Evolutionary conservation across 768 basidiomycete genomes (phyloP), one percentile per base, ranked within the genome.

Genomic region (Pleurotus pulmonarius): DNA sequence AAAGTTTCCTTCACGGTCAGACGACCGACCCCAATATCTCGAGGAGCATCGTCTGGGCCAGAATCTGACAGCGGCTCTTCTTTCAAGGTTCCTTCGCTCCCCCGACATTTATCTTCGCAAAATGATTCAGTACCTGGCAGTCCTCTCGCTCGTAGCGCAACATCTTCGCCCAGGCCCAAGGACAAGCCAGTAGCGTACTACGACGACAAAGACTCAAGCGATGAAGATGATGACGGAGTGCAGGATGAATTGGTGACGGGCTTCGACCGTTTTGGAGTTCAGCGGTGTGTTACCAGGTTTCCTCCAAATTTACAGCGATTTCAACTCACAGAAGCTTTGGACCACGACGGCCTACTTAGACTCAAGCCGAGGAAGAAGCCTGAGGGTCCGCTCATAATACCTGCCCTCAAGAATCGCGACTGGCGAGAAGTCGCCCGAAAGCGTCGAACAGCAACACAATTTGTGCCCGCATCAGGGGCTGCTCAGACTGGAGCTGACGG

Each of bases 1-100:
- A 81, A 83, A 60, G 80, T 94, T 40, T 94, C 93, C 0, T 95
- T 96, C 70, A 94, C 88, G 1, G 79, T 96, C 56, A 83, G 91
- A 43, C 80, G 91, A 6, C 94, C 94, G 0, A 85, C 84, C 0
- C 87, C 90, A 0, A 66, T 77, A 0, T 87, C 88, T 5, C 79
- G 88, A 9, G 78, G 80, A 15, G 67, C 76, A 0, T 88, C 88
- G 0, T 80, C 85, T 29, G 86, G 83, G 8, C 75, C 80, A 43
- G 89, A 88, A 40, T 85, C 85, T 0, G 86, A 85, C 59, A 62
- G 68, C n/a, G 68, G 72, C 0, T 66, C 73, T 1, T 67, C 69
- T 16, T 86, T 87, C 73, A 88, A 81, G 63, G 62, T 81, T 4
- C 83, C 85, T 13, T 69, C 82, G 1, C 65, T 88, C n/a, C 88